Percentiles rank a stretch among this genome's conserved stretches.
These are phyloP conservation scores for Glutinoglossum americanum DNA, from an alignment of 495 filamentous ascomycete genomes.

Conservation along the genomic window DNA sequence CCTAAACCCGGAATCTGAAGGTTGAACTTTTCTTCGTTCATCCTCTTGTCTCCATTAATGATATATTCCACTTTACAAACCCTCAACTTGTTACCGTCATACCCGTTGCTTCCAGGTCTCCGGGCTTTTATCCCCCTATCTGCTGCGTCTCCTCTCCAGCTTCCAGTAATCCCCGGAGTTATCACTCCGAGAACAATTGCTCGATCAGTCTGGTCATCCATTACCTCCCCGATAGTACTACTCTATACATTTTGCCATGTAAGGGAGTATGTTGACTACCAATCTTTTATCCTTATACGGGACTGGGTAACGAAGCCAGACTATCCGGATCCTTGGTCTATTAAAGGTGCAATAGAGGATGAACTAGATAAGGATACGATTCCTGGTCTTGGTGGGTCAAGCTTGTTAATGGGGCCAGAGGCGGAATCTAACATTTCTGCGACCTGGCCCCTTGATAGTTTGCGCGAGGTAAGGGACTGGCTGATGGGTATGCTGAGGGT, in stretches of 20 bases:
- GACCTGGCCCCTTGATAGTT: not conserved
- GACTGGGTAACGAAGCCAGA: constrained; percentile 1
- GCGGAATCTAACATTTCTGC: not conserved
- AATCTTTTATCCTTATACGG: not conserved
- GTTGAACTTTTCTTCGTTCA: not conserved
- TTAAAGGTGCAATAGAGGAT: constrained; percentile 1
- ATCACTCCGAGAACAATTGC: not conserved
- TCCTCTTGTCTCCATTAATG: not conserved
- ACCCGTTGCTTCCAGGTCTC: not conserved
- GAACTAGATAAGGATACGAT: not conserved
- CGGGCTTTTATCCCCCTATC: constrained; percentile 1
- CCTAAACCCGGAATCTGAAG: not conserved
- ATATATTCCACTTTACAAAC: not conserved
- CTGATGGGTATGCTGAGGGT: not conserved
- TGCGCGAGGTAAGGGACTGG: not conserved
- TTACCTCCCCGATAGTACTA: not conserved
- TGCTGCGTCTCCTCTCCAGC: constrained; percentile 2
- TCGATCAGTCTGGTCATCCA: not conserved
- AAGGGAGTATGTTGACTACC: not conserved
- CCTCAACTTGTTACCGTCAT: not conserved
- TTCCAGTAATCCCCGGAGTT: not conserved
- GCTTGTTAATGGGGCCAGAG: not conserved
- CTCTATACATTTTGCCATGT: not conserved
- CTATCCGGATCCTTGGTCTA: not conserved
- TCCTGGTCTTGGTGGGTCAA: not conserved